phyloP scores from a whole-genome alignment of 1,284 basidiomycete genomes.

The Pisolithus thermaeus region DNA sequence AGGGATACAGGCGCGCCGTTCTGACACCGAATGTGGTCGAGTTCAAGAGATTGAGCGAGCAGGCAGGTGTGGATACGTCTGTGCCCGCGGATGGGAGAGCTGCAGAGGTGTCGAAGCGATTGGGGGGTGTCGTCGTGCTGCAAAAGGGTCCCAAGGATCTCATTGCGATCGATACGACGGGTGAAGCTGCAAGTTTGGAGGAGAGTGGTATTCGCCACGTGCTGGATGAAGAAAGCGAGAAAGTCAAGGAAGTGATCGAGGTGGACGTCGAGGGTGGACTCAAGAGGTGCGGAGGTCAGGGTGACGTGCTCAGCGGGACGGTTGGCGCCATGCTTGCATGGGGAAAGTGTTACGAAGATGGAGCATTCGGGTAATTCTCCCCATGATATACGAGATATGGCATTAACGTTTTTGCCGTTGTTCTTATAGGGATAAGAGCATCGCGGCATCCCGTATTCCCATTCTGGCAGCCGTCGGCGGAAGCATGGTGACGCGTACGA shows the following conservation, averaged over 20 bases:
- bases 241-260: constrained; percentile 51
- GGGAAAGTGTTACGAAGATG: constrained; percentile 87
- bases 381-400: constrained; percentile 2
- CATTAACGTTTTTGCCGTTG: neutral
- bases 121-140: constrained; percentile 89
- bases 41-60: constrained; percentile 80
- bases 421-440: constrained; percentile 37
- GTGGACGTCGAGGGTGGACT: constrained; percentile 75
- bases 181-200: constrained; percentile 37
- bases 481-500: constrained; percentile 81
- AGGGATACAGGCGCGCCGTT: constrained; percentile 73
- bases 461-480: constrained; percentile 86
- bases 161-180: constrained; percentile 61
- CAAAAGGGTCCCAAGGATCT: constrained; percentile 82
- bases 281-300: constrained; percentile 94
- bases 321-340: constrained; percentile 90
- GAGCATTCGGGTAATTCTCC: constrained; percentile 56
- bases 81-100: constrained; percentile 47
- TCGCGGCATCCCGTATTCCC: constrained; percentile 62
- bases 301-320: constrained; percentile 86
- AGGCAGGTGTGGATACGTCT: constrained; percentile 55
- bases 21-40: constrained; percentile 95
- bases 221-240: constrained; percentile 34
- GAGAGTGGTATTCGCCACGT: constrained; percentile 36
- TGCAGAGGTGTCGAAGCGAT: constrained; percentile 56